Base-by-base conservation (phyloP, 257 asterid genomes). In the Verbena officinalis region DNA sequence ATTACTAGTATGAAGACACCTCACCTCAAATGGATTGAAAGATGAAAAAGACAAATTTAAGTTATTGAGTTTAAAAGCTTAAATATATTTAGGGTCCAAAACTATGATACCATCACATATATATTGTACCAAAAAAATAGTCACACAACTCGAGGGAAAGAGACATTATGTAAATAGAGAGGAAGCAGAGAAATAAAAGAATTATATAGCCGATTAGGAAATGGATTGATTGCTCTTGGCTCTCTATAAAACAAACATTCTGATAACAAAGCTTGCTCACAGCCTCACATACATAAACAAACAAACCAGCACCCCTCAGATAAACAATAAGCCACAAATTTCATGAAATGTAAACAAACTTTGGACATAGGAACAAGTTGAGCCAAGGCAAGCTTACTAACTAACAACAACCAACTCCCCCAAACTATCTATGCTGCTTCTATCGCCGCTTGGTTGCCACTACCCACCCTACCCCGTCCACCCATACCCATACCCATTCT, bases 361-460 rank as follows among this genome's bases (percentile, higher is more conserved):
- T 75, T 42, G 49, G 39, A 70, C 68, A 65, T 44, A 53, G 36
- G 14, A 20, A 64, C 68, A 70, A 59, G 74, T 46, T 55, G 36
- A 52, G 65, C 65, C 73, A 61, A 60, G 74, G 64, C 73, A 72
- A 57, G 48, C 67, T 27, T 5, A 54, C 73, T 65, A 69, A 68
- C 79, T 68, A 74, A 69, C 79, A 58, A 69, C 3, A 64, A 44
- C 74, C 64, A 71, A 65, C 67, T 48, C 58, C 62, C 39, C n/a
- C n/a, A n/a, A n/a, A n/a, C n/a, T n/a, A 52, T 55, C 78, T 82
- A 85, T 16, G 60, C 4, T 36, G 11, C 40, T 36, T 4, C 40
- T 4, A 36, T 36, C 7, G 40, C 86, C 7, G 40, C 86, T 69
- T 88, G 87, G 76, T 73, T 68, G 45, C 78, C 90, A 34, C 85